Evolutionary conservation across 31 red algal species (phyloP).

Genomic region (Asparagopsis taxiformis): DNA sequence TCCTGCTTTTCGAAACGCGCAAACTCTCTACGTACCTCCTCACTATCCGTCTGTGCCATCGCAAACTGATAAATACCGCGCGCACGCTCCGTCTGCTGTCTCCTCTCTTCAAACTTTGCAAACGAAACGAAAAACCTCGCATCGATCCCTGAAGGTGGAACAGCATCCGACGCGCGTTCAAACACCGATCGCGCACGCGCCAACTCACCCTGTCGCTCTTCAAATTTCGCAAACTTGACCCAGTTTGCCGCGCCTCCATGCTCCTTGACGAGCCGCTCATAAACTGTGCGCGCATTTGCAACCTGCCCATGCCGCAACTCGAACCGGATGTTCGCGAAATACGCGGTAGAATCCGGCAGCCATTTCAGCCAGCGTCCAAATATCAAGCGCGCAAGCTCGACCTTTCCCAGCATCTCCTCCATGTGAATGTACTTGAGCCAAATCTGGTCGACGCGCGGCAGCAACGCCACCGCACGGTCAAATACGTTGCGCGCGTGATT

Average conservation of each 20-base stretch:
- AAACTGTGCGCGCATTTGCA: slow-evolving; percentile 55
- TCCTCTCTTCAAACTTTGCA: slow-evolving; percentile 82
- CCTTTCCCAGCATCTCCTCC: slow-evolving; percentile 85
- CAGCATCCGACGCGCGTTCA: slow-evolving; percentile 45
- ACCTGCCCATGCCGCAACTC: slow-evolving; percentile 67
- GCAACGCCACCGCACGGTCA: slow-evolving; percentile 81
- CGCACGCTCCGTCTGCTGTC: slow-evolving; percentile 56
- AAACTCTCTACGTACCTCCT: slow-evolving; percentile 26
- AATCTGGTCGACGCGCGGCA: slow-evolving; percentile 77
- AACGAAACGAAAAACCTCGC: slow-evolving; percentile 63
- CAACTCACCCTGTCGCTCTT: slow-evolving; percentile 46
- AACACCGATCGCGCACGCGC: slow-evolving; percentile 54
- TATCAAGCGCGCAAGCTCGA: slow-evolving; percentile 49
- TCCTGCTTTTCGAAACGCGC: slow-evolving; percentile 69
- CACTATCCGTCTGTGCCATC: slow-evolving; percentile 27
- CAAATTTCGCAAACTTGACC: slow-evolving; percentile 75
- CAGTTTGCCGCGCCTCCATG: slow-evolving; percentile 46
- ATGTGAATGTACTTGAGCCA: slow-evolving; percentile 92
- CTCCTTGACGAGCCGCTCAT: slow-evolving; percentile 45
- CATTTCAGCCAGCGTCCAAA: slow-evolving; percentile 90
- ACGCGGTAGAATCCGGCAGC: slow-evolving; percentile 69
- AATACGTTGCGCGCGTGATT: slow-evolving; percentile 89
- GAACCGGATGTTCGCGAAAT: slow-evolving; percentile 75
- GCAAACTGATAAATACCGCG: slow-evolving; percentile 81
- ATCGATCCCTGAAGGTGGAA: slow-evolving; percentile 13